Percentiles rank a stretch among this genome's conserved stretches.
Conservation (phyloP, 495 filamentous ascomycete genomes). For the Talaromyces liani region DNA sequence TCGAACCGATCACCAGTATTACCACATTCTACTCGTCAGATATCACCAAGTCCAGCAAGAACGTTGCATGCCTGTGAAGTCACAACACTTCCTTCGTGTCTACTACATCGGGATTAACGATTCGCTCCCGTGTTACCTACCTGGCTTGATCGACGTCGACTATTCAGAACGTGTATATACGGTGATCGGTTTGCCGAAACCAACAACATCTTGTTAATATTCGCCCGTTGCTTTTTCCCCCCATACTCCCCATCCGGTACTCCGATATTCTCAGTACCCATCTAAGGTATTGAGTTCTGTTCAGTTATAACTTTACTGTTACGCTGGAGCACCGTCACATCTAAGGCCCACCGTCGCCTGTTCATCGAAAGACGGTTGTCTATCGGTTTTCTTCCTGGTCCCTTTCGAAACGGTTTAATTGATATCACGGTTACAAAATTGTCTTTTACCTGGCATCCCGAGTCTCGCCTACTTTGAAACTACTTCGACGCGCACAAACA, state of each 20-base stretch:
- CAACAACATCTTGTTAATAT: constrained; percentile 6
- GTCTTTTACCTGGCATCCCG: constrained; percentile 17
- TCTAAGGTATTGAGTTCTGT: constrained; percentile 10
- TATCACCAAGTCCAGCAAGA: constrained; percentile 18
- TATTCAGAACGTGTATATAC: constrained; percentile 14
- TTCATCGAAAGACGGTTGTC: constrained; percentile 35
- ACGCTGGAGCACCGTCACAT: constrained; percentile 25
- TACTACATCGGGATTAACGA: neutral
- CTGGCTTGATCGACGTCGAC: constrained; percentile 18
- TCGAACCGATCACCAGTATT: constrained; percentile 26
- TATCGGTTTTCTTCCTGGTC: constrained; percentile 43
- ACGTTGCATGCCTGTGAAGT: constrained; percentile 17
- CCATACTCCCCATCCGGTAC: constrained; percentile 1
- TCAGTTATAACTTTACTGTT: constrained; percentile 12
- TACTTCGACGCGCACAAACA: neutral
- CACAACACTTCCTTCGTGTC: constrained; percentile 2
- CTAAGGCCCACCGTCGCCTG: constrained; percentile 45
- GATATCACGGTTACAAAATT: constrained; percentile 30
- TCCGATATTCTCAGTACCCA: constrained; percentile 7
- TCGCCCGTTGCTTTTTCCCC: neutral
- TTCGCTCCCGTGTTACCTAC: constrained; percentile 9
- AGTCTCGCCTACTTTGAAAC: constrained; percentile 13
- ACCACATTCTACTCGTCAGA: constrained; percentile 20
- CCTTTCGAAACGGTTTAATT: constrained; percentile 37
- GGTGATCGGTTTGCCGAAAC: constrained; percentile 19